A percentile compares a stretch with the other conserved stretches of the same genome.
These are phyloP conservation scores for Venturia effusa DNA, from an alignment of 2,329 filamentous ascomycete genomes.

Conservation along the genomic window DNA sequence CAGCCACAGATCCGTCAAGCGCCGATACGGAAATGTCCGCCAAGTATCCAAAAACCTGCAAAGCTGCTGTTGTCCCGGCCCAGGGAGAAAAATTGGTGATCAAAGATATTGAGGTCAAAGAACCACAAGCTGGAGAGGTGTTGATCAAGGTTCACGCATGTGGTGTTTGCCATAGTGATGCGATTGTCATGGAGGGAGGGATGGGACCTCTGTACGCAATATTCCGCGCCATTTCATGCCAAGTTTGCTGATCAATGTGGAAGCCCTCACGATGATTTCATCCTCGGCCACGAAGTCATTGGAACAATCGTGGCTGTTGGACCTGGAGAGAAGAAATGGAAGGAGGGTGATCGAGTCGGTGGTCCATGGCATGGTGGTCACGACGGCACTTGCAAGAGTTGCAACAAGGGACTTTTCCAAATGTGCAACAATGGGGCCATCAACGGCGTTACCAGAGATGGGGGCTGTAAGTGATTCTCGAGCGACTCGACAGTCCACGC, in stretches of 20 bases:
- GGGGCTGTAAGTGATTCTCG: conserved; percentile 44
- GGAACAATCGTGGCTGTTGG: conserved; percentile 55
- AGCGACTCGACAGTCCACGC: background rate
- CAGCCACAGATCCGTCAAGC: background rate
- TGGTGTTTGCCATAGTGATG: conserved; percentile 60
- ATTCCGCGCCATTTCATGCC: background rate
- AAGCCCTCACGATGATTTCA: conserved; percentile 36
- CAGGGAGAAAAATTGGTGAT: conserved; percentile 43
- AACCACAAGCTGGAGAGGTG: conserved; percentile 47
- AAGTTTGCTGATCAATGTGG: background rate
- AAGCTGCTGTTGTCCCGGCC: conserved; percentile 50
- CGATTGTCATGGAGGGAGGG: conserved; percentile 34
- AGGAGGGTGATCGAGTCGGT: conserved; percentile 56
- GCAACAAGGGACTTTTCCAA: conserved; percentile 54
- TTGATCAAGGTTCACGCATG: conserved; percentile 63
- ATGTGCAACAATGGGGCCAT: conserved; percentile 52
- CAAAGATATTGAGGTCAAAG: conserved; percentile 47
- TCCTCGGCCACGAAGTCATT: conserved; percentile 63
- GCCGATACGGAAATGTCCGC: background rate
- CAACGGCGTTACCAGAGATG: conserved; percentile 56
- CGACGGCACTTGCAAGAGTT: conserved; percentile 50
- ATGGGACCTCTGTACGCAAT: conserved; percentile 38
- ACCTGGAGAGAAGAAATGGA: conserved; percentile 45
- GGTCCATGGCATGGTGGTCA: conserved; percentile 60
- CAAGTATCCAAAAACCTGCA: conserved; percentile 49